A percentile compares a stretch with the other conserved stretches of the same genome.
Evolutionary conservation across 2,329 filamentous ascomycete genomes (phyloP).

Genomic region (Fonsecaea pugnacius): DNA sequence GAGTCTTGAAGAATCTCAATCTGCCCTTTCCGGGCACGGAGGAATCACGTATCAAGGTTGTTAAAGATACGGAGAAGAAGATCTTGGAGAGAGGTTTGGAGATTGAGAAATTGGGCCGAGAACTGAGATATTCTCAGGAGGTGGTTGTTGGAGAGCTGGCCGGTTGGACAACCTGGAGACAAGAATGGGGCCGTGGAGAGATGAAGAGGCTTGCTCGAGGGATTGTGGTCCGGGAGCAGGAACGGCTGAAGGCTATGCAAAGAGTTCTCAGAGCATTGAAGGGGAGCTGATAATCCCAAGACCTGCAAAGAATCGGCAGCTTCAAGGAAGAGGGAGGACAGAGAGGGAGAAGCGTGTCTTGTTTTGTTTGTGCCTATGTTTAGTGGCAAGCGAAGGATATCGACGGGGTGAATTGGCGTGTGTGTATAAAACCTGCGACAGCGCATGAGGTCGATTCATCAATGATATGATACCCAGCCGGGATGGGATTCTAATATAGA

Average conservation of each 20-base stretch:
- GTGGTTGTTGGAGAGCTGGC: slow-evolving; percentile 90
- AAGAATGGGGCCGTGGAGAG: slow-evolving; percentile 73
- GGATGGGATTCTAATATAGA: background rate
- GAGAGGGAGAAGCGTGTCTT: background rate
- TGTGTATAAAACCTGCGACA: slow-evolving; percentile 1
- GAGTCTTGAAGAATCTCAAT: slow-evolving; percentile 42
- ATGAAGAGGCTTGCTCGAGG: slow-evolving; percentile 75
- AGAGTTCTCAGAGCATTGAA: slow-evolving; percentile 71
- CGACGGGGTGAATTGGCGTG: background rate
- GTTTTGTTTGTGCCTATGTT: background rate
- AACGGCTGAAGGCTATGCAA: slow-evolving; percentile 77
- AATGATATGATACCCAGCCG: background rate
- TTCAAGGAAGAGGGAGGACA: background rate
- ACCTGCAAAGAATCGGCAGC: background rate
- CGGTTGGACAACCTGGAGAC: slow-evolving; percentile 89
- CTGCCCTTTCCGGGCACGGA: slow-evolving; percentile 64
- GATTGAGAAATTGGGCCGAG: slow-evolving; percentile 73
- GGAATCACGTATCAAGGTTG: slow-evolving; percentile 79
- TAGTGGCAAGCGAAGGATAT: background rate
- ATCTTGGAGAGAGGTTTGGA: slow-evolving; percentile 72
- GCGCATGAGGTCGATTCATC: slow-evolving; percentile 4
- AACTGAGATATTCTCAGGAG: slow-evolving; percentile 89
- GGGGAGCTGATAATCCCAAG: slow-evolving; percentile 8
- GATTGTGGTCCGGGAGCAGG: slow-evolving; percentile 79
- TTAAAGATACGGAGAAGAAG: slow-evolving; percentile 82